Evolutionary conservation across 1,139 yeast species (phyloP).

Genomic region (Tardiomyces blankii): DNA sequence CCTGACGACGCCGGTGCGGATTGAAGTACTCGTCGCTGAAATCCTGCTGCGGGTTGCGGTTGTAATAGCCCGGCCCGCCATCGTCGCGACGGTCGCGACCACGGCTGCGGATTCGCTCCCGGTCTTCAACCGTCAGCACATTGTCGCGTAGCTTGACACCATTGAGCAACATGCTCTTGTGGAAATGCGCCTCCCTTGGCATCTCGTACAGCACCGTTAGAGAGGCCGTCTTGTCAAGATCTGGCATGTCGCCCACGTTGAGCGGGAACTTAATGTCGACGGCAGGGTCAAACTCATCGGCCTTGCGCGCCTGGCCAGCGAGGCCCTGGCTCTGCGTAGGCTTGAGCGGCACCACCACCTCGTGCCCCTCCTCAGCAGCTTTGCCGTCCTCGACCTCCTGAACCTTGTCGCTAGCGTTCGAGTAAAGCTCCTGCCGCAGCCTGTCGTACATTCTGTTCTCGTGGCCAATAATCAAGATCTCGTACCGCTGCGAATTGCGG

Average conservation of each 20-base stretch:
- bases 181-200: slow-evolving; percentile 28
- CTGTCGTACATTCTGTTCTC: slow-evolving; percentile 12
- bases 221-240: slow-evolving; percentile 45
- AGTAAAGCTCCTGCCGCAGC: slow-evolving; percentile 15
- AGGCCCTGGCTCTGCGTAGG: slow-evolving; percentile 34
- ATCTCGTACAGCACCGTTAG: slow-evolving; percentile 49
- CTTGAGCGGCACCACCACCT: slow-evolving; percentile 6
- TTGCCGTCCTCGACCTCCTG: slow-evolving; percentile 33
- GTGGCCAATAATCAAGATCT: slow-evolving; percentile 21
- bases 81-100: slow-evolving; percentile 5
- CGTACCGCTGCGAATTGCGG: slow-evolving; percentile 31
- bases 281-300: slow-evolving; percentile 37
- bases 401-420: slow-evolving; percentile 22
- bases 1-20: slow-evolving; percentile 7
- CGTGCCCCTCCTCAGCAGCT: slow-evolving; percentile 18
- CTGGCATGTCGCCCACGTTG: slow-evolving; percentile 38
- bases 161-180: slow-evolving; percentile 72
- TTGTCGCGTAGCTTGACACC: slow-evolving; percentile 60
- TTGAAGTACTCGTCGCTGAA: slow-evolving; percentile 4
- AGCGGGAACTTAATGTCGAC: slow-evolving; percentile 50
- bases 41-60: slow-evolving; percentile 4
- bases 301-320: slow-evolving; percentile 49
- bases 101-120: slow-evolving; percentile 36
- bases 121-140: slow-evolving; percentile 59
- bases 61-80: slow-evolving; percentile 3